A percentile compares a stretch with the other conserved stretches of the same genome.
Evolutionary conservation across 1,284 basidiomycete genomes (phyloP).

Genomic region (Heliocybe sulcata): DNA sequence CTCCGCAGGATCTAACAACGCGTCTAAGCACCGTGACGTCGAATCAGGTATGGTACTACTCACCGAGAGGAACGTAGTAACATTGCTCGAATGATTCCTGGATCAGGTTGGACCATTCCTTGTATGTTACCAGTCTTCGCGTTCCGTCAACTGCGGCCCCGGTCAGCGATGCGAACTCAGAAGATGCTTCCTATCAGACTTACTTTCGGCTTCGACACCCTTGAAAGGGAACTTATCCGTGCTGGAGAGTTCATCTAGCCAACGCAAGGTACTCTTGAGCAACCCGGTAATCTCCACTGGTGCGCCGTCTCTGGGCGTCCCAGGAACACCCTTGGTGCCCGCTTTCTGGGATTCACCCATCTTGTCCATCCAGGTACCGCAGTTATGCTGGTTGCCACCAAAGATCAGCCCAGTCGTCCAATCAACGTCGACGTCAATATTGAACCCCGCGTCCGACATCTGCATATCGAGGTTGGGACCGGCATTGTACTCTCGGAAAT

Average conservation of each 20-base stretch:
- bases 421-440: constrained; percentile 90
- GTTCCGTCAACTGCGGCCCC: constrained; percentile 58
- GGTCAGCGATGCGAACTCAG: not conserved
- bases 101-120: constrained; percentile 84
- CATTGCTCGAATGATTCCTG: constrained; percentile 84
- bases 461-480: constrained; percentile 94
- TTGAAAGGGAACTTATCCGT: constrained; percentile 82
- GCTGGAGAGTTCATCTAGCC: constrained; percentile 68
- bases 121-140: constrained; percentile 75
- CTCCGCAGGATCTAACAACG: constrained; percentile 48
- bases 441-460: constrained; percentile 91
- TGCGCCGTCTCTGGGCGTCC: constrained; percentile 92
- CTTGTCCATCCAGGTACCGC: constrained; percentile 97
- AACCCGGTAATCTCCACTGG: constrained; percentile 95
- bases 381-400: constrained; percentile 83
- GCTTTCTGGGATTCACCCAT: constrained; percentile 91
- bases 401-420: constrained; percentile 90
- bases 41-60: constrained; percentile 10
- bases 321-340: constrained; percentile 90
- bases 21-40: not conserved
- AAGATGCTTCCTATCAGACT: constrained; percentile 23
- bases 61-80: constrained; percentile 86
- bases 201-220: constrained; percentile 78
- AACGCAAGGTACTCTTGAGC: constrained; percentile 87
- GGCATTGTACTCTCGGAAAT: constrained; percentile 94